These are phyloP conservation scores for Gnetum montanum DNA, from an alignment of 75 land plant genomes.

Conservation along the genomic window DNA sequence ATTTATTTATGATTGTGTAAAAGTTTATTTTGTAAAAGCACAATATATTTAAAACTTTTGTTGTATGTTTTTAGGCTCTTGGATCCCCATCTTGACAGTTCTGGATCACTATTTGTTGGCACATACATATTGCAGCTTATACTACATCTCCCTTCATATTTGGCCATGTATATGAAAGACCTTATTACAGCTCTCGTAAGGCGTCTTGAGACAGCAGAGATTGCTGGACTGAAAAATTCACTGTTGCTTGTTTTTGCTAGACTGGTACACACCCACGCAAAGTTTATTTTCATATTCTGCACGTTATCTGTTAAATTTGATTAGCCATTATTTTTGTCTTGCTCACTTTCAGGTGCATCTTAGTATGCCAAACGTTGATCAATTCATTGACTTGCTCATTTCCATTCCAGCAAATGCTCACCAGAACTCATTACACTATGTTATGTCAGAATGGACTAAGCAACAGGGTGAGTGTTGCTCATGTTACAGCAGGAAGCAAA, in stretches of 20 bases:
- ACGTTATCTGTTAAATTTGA: background rate
- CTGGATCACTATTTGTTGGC: constrained; percentile 86
- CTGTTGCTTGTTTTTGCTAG: constrained; percentile 80
- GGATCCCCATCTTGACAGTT: constrained; percentile 77
- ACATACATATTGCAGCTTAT: constrained; percentile 77
- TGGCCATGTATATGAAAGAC: constrained; percentile 64
- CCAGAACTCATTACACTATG: constrained; percentile 57
- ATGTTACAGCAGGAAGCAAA: no score
- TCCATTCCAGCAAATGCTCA: constrained; percentile 55
- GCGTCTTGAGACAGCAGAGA: constrained; percentile 72
- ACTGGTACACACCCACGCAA: constrained; percentile 40
- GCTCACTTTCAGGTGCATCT: constrained; percentile 63
- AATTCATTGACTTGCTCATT: constrained; percentile 59
- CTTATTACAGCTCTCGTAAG: constrained; percentile 74
- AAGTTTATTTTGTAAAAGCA: no score
- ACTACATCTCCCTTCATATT: constrained; percentile 62
- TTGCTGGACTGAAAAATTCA: constrained; percentile 60
- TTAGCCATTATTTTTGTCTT: background rate
- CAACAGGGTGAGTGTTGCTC: constrained; percentile 55
- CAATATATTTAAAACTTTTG: background rate
- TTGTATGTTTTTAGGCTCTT: constrained; percentile 54
- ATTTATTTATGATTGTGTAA: no score
- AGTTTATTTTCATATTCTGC: background rate
- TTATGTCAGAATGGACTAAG: constrained; percentile 94
- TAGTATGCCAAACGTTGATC: constrained; percentile 67